Percentiles rank a stretch among this genome's conserved stretches.
phyloP scores from a whole-genome alignment of 2,329 filamentous ascomycete species.

The Fusarium napiforme region DNA sequence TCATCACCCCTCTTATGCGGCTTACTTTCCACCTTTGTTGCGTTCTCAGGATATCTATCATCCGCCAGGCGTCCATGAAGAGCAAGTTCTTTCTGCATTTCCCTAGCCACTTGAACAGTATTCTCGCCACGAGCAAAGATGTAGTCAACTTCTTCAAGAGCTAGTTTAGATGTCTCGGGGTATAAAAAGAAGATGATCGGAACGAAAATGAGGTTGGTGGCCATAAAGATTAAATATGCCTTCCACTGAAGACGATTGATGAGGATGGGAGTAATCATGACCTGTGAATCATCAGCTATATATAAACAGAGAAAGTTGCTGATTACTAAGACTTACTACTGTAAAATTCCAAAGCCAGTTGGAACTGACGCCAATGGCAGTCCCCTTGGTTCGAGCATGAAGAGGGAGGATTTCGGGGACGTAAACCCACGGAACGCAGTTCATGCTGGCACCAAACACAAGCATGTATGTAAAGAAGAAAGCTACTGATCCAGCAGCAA shows the following conservation, averaged over 20 bases:
- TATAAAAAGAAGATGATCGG: neutral
- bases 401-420: slow-evolving; percentile 38
- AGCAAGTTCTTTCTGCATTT: slow-evolving; percentile 18
- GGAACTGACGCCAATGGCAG: slow-evolving; percentile 35
- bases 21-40: fast-evolving
- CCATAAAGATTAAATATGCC: slow-evolving; percentile 17
- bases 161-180: slow-evolving; percentile 8
- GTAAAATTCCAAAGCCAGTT: slow-evolving; percentile 25
- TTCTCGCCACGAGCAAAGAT: slow-evolving; percentile 20
- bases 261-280: slow-evolving; percentile 60
- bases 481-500: slow-evolving; percentile 24
- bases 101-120: neutral
- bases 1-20: neutral
- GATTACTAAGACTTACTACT: neutral
- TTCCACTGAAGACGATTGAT: slow-evolving; percentile 22
- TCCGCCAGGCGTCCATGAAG: neutral
- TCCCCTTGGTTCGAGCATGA: slow-evolving; percentile 30
- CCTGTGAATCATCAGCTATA: slow-evolving; percentile 21
- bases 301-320: neutral
- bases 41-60: neutral
- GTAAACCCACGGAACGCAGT: slow-evolving; percentile 42
- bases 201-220: slow-evolving; percentile 11
- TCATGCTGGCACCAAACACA: slow-evolving; percentile 34
- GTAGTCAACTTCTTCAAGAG: slow-evolving; percentile 11
- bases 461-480: slow-evolving; percentile 40